Evolutionary conservation across 1,139 yeast species (phyloP).

Genomic region (Yamadazyma taylorii): DNA sequence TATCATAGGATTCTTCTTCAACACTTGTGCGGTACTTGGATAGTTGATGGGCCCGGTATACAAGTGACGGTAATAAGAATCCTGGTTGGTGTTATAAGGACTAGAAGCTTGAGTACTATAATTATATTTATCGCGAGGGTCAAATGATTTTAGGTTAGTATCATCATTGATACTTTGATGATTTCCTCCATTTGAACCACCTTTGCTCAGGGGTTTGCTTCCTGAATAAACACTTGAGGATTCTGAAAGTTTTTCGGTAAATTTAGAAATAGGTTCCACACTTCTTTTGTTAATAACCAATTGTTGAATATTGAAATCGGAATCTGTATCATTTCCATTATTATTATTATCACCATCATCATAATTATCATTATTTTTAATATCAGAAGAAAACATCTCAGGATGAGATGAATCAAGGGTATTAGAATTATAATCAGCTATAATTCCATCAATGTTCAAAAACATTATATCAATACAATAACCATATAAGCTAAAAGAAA

Average conservation of each 20-base stretch:
- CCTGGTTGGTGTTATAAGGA: not conserved
- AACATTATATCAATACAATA: constrained; percentile 3
- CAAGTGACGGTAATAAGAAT: not conserved
- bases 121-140: not conserved
- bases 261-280: not conserved
- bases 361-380: no score
- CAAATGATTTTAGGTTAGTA: not conserved
- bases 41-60: constrained; percentile 5
- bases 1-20: not conserved
- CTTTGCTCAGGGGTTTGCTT: no score
- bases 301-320: not conserved
- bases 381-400: no score
- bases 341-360: no score
- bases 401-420: not conserved
- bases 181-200: no score
- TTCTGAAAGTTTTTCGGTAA: constrained; percentile 2
- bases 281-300: not conserved
- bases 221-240: constrained; percentile 9
- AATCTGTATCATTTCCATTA: no score
- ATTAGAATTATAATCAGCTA: not conserved
- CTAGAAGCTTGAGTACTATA: no score
- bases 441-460: not conserved
- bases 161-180: no score
- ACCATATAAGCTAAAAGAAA: constrained; percentile 3
- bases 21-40: constrained; percentile 1